Evolutionary conservation across 192 early-diverging fungal genomes (phyloP).

Genomic region (Coemansia sp.): DNA sequence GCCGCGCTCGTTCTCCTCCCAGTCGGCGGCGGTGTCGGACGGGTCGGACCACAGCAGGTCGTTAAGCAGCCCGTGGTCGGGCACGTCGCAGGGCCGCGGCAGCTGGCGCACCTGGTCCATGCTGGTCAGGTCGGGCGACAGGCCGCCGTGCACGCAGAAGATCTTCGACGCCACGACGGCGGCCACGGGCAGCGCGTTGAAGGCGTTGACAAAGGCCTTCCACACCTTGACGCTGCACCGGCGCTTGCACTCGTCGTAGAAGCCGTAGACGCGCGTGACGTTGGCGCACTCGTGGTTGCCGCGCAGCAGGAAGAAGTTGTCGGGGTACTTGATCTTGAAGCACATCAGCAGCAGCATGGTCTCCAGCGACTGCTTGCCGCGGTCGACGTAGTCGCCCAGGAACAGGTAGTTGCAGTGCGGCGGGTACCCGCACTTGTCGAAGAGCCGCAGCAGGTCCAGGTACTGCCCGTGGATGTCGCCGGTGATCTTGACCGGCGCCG

Average conservation of each 20-base stretch:
- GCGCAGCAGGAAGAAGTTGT: conserved; percentile 90
- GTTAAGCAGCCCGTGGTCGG: conserved; percentile 93
- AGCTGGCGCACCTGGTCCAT: conserved; percentile 83
- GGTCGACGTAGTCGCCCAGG: conserved; percentile 95
- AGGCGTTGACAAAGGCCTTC: conserved; percentile 89
- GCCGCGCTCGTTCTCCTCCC: conserved; percentile 93
- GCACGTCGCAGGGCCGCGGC: conserved; percentile 89
- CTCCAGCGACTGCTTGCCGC: conserved; percentile 93
- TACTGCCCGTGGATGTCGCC: conserved; percentile 98
- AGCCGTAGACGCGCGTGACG: conserved; percentile 97
- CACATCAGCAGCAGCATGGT: conserved; percentile 90
- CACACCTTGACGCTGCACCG: conserved; percentile 87
- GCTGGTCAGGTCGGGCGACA: conserved; percentile 90
- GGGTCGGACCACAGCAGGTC: conserved; percentile 93
- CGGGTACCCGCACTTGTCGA: conserved; percentile 93
- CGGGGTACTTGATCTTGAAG: conserved; percentile 96
- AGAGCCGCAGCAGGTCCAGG: conserved; percentile 85
- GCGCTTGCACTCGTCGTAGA: conserved; percentile 89
- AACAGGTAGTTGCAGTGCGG: conserved; percentile 90
- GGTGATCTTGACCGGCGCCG: conserved; percentile 74
- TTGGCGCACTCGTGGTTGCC: conserved; percentile 97
- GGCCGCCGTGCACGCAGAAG: conserved; percentile 93
- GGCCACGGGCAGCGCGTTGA: conserved; percentile 90
- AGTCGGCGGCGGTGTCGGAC: conserved; percentile 66
- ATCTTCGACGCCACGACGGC: conserved; percentile 89